Base-by-base conservation (phyloP, 495 filamentous ascomycete genomes). In the Beverwykella pulmonaria region DNA sequence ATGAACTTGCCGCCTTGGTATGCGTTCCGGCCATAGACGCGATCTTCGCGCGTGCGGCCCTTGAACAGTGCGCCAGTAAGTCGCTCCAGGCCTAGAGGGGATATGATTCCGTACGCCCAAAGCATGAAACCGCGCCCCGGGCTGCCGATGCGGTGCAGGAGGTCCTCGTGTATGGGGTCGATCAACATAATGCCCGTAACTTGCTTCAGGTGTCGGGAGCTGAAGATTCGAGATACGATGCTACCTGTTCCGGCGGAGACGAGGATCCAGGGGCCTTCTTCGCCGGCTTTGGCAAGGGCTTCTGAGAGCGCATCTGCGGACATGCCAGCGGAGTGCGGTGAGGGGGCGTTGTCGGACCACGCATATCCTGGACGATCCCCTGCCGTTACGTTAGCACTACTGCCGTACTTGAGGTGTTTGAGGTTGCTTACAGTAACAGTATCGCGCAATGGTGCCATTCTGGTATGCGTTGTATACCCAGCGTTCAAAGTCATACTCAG, bases 271-370 rank as follows among this genome's bases (percentile, higher is more conserved):
- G 94, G 93, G 0, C 92, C 92, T 52, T 86, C 79, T 76, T 97
- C 94, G 55, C 88, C 92, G 0, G 90, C 89, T 19, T 85, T 80
- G 17, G 89, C 84, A 2, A 98, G 82, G 0, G 92, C 89, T 78
- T 97, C 92, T 25, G 91, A 90, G 19, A 97, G 81, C 6, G 86
- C 90, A 71, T 96, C 91, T 7, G 89, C 86, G 1, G 90, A 87
- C 88, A 96, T 96, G 56, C 93, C 91, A 10, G 90, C 93, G 2
- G 91, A 93, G 71, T 95, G 87, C 0, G 94, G 93, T 1, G 92
- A 96, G 9, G 93, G 94, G 0, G 94, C 93, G 67, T 92, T 92
- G 77, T 98, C 94, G 50, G 91, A 94, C 87, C 90, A 97, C 36
- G 82, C 92, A 54, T 92, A 79, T 1, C 94, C 94, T 0, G 94